These are phyloP conservation scores for Lathyrus oleraceus DNA, from an alignment of 306 rosid species.

Conservation along the genomic window DNA sequence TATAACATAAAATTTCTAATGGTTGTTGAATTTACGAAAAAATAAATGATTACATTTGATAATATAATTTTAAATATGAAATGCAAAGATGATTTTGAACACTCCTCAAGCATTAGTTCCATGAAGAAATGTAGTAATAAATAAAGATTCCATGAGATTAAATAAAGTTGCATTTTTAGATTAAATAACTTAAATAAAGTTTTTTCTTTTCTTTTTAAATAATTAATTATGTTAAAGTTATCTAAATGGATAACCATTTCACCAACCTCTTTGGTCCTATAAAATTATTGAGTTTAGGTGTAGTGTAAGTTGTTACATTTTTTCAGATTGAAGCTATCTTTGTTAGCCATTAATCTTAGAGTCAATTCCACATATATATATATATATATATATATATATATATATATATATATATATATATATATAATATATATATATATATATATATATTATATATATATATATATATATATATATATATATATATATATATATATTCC, in stretches of 20 bases:
- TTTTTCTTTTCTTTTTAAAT: background rate
- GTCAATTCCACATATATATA: too few relatives aligned
- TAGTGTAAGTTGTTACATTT: slow-evolving; percentile 40
- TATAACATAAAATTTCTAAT: slow-evolving; percentile 24
- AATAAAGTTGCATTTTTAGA: background rate
- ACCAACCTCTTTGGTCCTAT: slow-evolving; percentile 25
- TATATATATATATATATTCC: too few relatives aligned
- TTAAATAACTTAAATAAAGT: background rate
- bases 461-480: background rate
- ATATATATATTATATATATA: too few relatives aligned
- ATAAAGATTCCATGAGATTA: background rate
- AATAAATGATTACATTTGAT: background rate
- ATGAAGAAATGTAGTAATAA: slow-evolving; percentile 1
- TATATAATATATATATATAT: too few relatives aligned
- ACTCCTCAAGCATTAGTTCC: background rate
- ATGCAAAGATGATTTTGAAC: background rate
- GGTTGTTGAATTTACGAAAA: background rate
- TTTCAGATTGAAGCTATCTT: slow-evolving; percentile 34
- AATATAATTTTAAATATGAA: background rate
- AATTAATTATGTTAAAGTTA: slow-evolving; percentile 30
- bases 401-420: too few relatives aligned
- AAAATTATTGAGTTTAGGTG: slow-evolving; percentile 38
- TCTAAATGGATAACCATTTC: slow-evolving; percentile 27
- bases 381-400: too few relatives aligned
- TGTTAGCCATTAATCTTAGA: slow-evolving; percentile 19